Evolutionary conservation across 2,329 filamentous ascomycete genomes (phyloP).

Genomic region (Ceratocystis smalleyi): DNA sequence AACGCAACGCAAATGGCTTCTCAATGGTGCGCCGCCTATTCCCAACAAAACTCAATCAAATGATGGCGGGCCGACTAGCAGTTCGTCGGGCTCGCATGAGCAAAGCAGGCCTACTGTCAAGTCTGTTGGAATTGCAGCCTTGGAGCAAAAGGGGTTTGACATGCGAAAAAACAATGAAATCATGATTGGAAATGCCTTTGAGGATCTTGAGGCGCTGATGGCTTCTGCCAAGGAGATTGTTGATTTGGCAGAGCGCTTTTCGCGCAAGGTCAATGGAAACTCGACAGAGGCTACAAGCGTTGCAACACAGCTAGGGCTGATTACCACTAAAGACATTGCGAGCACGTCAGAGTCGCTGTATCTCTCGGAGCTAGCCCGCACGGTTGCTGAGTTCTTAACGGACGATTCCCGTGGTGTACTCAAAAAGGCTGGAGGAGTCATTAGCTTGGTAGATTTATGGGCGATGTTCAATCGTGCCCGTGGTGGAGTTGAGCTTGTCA

Average conservation of each 20-base stretch:
- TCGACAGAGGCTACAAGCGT: constrained; percentile 52
- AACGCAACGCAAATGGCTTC: constrained; percentile 87
- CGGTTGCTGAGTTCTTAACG: constrained; percentile 75
- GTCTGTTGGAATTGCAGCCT: constrained; percentile 74
- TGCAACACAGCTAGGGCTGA: constrained; percentile 60
- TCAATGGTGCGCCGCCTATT: constrained; percentile 76
- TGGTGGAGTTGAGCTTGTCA: constrained; percentile 86
- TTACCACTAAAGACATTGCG: constrained; percentile 93
- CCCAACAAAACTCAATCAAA: constrained; percentile 36
- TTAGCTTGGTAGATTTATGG: constrained; percentile 83
- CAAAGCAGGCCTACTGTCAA: constrained; percentile 28
- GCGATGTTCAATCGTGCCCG: constrained; percentile 86
- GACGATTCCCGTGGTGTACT: constrained; percentile 69
- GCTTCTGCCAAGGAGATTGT: constrained; percentile 93
- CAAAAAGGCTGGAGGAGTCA: constrained; percentile 67
- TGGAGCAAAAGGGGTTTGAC: constrained; percentile 73
- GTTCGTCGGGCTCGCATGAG: constrained; percentile 20
- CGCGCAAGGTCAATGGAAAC: constrained; percentile 47
- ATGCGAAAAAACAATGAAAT: constrained; percentile 84
- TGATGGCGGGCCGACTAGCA: constrained; percentile 24
- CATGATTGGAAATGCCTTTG: constrained; percentile 85
- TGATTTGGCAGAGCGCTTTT: constrained; percentile 77
- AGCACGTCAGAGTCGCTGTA: constrained; percentile 71
- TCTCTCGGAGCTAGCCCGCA: constrained; percentile 69
- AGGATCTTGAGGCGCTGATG: constrained; percentile 93